A percentile compares a stretch with the other conserved stretches of the same genome.
Evolutionary conservation across 495 filamentous ascomycete genomes (phyloP).

Genomic region (Paragyromitra xinjiangensis): DNA sequence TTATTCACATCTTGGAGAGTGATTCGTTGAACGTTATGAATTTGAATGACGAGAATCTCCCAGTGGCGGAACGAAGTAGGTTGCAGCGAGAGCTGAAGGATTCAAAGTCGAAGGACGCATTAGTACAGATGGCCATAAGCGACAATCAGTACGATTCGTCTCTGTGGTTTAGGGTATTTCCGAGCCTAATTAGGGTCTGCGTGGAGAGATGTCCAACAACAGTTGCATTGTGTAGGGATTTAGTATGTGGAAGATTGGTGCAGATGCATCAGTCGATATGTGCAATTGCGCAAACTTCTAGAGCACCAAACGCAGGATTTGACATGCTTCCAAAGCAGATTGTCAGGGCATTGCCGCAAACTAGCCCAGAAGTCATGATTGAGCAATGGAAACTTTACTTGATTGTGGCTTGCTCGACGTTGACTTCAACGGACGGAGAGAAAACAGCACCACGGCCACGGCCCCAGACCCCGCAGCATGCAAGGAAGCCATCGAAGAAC

Average conservation of each 20-base stretch:
- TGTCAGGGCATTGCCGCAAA: conserved; percentile 65
- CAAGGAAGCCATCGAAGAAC: conserved; percentile 80
- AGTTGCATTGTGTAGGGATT: conserved; percentile 85
- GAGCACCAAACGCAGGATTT: conserved; percentile 68
- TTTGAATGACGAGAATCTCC: conserved; percentile 90
- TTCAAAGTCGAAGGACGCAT: conserved; percentile 80
- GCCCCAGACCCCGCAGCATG: conserved; percentile 74
- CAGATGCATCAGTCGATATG: conserved; percentile 90
- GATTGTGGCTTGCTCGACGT: conserved; percentile 94
- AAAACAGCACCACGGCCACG: conserved; percentile 62
- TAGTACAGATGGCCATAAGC: conserved; percentile 94
- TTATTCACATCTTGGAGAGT: conserved; percentile 91
- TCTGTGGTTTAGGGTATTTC: conserved; percentile 97
- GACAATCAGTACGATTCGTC: conserved; percentile 94
- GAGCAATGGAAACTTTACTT: conserved; percentile 99
- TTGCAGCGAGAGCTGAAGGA: conserved; percentile 89
- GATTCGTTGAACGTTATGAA: conserved; percentile 88
- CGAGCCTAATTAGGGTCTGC: conserved; percentile 89
- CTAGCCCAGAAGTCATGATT: conserved; percentile 84
- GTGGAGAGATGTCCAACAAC: conserved; percentile 91
- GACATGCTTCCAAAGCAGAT: conserved; percentile 67
- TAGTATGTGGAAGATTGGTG: conserved; percentile 87
- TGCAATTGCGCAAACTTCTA: conserved; percentile 75
- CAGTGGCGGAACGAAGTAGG: conserved; percentile 89
- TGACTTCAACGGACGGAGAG: conserved; percentile 81